These are phyloP conservation scores for Aleurites moluccanus DNA, from an alignment of 441 rosid genomes.

Conservation along the genomic window DNA sequence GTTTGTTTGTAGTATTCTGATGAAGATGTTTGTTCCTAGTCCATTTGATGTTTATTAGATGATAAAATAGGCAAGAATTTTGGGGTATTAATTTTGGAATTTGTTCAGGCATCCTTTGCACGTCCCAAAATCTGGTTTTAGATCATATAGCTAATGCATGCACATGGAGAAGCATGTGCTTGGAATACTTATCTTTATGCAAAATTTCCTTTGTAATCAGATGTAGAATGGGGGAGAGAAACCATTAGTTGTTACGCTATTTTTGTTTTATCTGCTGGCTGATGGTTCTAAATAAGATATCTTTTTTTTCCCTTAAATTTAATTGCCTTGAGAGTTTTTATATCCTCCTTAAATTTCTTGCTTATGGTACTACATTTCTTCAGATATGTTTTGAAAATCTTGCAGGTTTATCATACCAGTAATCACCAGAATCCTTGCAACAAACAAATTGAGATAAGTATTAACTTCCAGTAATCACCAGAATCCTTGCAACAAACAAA, in stretches of 20 bases:
- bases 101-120: neutral
- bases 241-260: neutral
- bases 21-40: neutral
- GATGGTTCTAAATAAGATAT: neutral
- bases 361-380: too few relatives aligned
- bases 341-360: too few relatives aligned
- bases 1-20: constrained; percentile 2
- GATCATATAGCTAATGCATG: neutral
- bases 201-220: constrained; percentile 2
- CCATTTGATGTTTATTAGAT: neutral
- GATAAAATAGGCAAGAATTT: neutral
- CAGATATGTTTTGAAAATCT: too few relatives aligned
- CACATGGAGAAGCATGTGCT: neutral
- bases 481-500: too few relatives aligned
- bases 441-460: too few relatives aligned
- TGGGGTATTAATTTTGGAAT: neutral
- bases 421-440: too few relatives aligned
- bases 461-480: too few relatives aligned
- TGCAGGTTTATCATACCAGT: too few relatives aligned
- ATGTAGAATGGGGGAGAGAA: neutral
- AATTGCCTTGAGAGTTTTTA: neutral
- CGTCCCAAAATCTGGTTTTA: neutral
- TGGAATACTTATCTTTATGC: neutral
- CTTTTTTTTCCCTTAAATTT: neutral
- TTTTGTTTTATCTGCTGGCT: neutral